phyloP scores from a whole-genome alignment of 805 yeast species.

The Kregervanrija delftensis region DNA sequence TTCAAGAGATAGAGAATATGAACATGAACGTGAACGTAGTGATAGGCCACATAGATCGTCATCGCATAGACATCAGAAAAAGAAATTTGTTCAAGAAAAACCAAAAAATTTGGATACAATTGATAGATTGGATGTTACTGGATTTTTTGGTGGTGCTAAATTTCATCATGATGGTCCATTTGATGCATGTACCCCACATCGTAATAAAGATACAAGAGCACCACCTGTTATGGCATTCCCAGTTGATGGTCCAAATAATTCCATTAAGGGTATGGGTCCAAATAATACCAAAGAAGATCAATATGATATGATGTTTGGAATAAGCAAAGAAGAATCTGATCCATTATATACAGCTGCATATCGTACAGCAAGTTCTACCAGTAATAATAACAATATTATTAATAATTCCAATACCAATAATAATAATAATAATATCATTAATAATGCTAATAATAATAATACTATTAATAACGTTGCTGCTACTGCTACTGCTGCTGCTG shows the following conservation, averaged over 20 bases:
- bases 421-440: no score
- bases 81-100: constrained; percentile 39
- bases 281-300: constrained; percentile 50
- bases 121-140: constrained; percentile 93
- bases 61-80: constrained; percentile 30
- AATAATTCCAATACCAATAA: neutral
- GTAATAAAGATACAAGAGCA: constrained; percentile 64
- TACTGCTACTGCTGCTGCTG: neutral
- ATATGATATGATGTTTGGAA: constrained; percentile 74
- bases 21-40: constrained; percentile 15
- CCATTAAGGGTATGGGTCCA: constrained; percentile 64
- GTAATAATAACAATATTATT: constrained; percentile 2
- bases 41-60: constrained; percentile 19
- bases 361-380: neutral
- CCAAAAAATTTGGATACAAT: constrained; percentile 85
- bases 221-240: constrained; percentile 97
- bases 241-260: constrained; percentile 86
- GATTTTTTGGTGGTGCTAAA: constrained; percentile 83
- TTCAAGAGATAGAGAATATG: constrained; percentile 13
- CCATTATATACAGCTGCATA: constrained; percentile 26
- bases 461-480: neutral
- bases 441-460: no score
- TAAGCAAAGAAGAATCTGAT: constrained; percentile 38
- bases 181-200: constrained; percentile 96
- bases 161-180: constrained; percentile 99